Base-by-base conservation (phyloP, 495 filamentous ascomycete genomes). In the Haplographium delicatum region DNA sequence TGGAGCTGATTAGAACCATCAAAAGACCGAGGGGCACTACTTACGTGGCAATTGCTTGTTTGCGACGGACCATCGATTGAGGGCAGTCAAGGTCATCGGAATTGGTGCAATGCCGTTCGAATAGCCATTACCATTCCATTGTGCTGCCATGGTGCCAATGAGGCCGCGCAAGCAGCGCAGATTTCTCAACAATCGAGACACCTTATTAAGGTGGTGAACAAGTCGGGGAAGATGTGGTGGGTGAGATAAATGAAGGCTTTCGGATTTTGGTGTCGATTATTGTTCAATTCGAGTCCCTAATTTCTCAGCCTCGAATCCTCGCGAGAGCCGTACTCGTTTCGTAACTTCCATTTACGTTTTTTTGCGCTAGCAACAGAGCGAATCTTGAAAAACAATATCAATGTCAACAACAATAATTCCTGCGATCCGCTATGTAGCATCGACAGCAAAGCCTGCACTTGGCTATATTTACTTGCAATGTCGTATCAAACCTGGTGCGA, bases 11-110 rank as follows among this genome's bases (percentile, higher is more conserved):
- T 53, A 62, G 38, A 35, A 15, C n/a, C 20, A 2, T 23, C 27
- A 35, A 19, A 38, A 57, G 31, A 56, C 48, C 23, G 53, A 41
- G 61, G 44, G 27, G 22, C 10, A 13, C 46, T 28, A 42, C 56
- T 39, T 54, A 49, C 44, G 22, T 59, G 89, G 89, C 16, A 91
- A 74, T 51, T 85, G 80, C 61, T 79, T 82, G 58, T 82, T 76
- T 40, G 78, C 67, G 51, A 88, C 79, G 10, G 88, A 93, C 90
- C 90, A 96, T 58, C 90, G 70, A 61, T 80, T 80, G 39, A 95
- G 70, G 28, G 81, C 79, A 9, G 89, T 94, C 50, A 84, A 61
- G 1, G 88, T 93, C 57, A 81, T 60, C 11, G 38, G 69, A 64
- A 34, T 65, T 62, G 5, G 25, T 4, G 46, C 20, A 18, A 15